Percentiles rank a stretch among this genome's conserved stretches.
Conservation (phyloP, 345 rosid genomes). For the Gossypium thurberi region DNA sequence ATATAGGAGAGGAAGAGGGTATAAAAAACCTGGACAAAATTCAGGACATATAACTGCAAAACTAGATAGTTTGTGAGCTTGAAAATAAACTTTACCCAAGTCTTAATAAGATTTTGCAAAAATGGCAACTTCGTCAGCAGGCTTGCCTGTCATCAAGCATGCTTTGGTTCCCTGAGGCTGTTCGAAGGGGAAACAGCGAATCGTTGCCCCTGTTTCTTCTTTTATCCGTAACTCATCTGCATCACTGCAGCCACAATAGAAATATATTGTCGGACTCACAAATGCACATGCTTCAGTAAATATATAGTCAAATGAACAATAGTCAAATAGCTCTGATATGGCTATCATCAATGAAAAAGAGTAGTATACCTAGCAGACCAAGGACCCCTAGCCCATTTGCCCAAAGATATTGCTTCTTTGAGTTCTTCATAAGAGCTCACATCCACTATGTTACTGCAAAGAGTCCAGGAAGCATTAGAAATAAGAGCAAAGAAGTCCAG, state of each 20-base stretch:
- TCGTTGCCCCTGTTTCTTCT: constrained; percentile 96
- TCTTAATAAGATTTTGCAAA: constrained; percentile 71
- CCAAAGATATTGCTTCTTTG: constrained; percentile 59
- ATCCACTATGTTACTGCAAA: constrained; percentile 70
- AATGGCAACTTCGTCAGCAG: constrained; percentile 77
- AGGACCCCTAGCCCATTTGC: constrained; percentile 97
- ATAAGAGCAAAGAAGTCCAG: not conserved
- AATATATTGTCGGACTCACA: not conserved
- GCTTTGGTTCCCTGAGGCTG: constrained; percentile 58
- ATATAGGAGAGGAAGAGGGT: not conserved
- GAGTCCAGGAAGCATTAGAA: constrained; percentile 2
- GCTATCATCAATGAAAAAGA: not conserved
- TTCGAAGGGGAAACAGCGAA: constrained; percentile 82
- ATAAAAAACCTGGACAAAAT: not conserved
- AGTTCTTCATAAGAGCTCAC: constrained; percentile 83
- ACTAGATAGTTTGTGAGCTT: not conserved
- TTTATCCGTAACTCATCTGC: constrained; percentile 69
- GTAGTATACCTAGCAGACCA: constrained; percentile 71
- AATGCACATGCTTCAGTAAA: not conserved
- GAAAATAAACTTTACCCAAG: not conserved
- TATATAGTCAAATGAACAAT: not conserved
- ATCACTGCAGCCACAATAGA: constrained; percentile 38
- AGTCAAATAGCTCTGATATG: not conserved
- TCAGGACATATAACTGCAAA: not conserved
- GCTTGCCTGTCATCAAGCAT: constrained; percentile 80